Percentiles rank a stretch among this genome's conserved stretches.
Conservation (phyloP, 305 asterid species). For the Fraxinus platypoda region DNA sequence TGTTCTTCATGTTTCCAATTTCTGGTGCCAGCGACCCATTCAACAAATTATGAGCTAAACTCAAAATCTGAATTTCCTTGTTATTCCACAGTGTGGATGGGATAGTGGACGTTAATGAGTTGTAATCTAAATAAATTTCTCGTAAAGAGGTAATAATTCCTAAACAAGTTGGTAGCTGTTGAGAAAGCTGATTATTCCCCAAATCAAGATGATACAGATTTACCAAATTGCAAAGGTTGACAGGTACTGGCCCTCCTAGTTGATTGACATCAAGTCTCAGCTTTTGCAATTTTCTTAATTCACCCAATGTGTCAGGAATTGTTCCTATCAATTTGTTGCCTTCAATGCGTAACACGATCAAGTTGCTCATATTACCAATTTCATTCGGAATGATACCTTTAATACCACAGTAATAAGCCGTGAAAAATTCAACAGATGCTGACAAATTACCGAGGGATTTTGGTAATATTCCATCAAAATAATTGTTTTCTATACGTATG, state of each 20-base stretch:
- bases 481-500: rapidly evolving
- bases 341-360: neutral
- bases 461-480: neutral
- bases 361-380: slow-evolving; percentile 8
- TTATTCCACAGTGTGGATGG: too few species aligned
- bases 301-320: neutral
- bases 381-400: neutral
- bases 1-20: neutral
- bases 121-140: too few species aligned
- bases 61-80: too few species aligned
- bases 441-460: neutral
- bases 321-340: neutral
- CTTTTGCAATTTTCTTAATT: neutral
- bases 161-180: too few species aligned
- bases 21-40: slow-evolving; percentile 19
- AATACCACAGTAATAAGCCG: rapidly evolving
- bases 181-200: too few species aligned
- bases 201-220: neutral
- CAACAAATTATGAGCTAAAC: neutral
- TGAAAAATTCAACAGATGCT: neutral
- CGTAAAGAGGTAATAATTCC: neutral
- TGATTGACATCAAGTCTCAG: neutral
- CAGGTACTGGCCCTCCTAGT: neutral
- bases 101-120: too few species aligned
- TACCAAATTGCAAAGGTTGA: neutral